Percentiles rank a stretch among this genome's conserved stretches.
phyloP scores from a whole-genome alignment of 331 rosid genomes.

The Stylosanthes scabra region DNA sequence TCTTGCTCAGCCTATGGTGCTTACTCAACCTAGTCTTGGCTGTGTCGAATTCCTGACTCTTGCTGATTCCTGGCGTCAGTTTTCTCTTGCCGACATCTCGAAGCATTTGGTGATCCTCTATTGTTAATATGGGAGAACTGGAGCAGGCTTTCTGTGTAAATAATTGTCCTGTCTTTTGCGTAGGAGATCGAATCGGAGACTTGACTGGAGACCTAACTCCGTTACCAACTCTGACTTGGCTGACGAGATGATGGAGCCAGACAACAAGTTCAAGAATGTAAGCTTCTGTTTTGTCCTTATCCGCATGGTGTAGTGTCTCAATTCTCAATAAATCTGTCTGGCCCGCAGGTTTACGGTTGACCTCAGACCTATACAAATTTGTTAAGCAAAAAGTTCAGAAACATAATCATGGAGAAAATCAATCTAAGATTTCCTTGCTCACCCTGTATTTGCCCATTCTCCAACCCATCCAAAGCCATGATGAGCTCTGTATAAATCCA shows the following conservation, averaged over 20 bases:
- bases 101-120: slow-evolving; percentile 97
- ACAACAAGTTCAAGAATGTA: slow-evolving; percentile 89
- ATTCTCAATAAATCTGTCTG: slow-evolving; percentile 82
- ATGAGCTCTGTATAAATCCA: slow-evolving; percentile 78
- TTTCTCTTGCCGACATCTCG: slow-evolving; percentile 81
- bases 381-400: slow-evolving; percentile 32
- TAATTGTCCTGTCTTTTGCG: slow-evolving; percentile 56
- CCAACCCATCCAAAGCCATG: slow-evolving; percentile 99
- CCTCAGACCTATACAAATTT: slow-evolving; percentile 70
- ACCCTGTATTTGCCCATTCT: slow-evolving; percentile 99
- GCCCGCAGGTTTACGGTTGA: slow-evolving; percentile 71
- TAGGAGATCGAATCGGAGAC: slow-evolving; percentile 83
- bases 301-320: slow-evolving; percentile 94
- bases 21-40: slow-evolving; percentile 74
- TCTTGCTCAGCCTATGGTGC: slow-evolving; percentile 87
- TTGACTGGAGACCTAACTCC: slow-evolving; percentile 88
- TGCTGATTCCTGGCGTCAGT: slow-evolving; percentile 93
- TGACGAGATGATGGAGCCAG: slow-evolving; percentile 93
- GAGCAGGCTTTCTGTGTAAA: slow-evolving; percentile 56
- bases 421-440: slow-evolving; percentile 42
- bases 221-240: slow-evolving; percentile 75
- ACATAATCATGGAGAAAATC: slow-evolving; percentile 25
- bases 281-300: slow-evolving; percentile 79
- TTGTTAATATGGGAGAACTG: slow-evolving; percentile 68
- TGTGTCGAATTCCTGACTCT: slow-evolving; percentile 93